Percentiles rank a stretch among this genome's conserved stretches.
These are phyloP conservation scores for Aspergillus vadensis DNA, from an alignment of 2,329 filamentous ascomycete genomes.

Conservation along the genomic window DNA sequence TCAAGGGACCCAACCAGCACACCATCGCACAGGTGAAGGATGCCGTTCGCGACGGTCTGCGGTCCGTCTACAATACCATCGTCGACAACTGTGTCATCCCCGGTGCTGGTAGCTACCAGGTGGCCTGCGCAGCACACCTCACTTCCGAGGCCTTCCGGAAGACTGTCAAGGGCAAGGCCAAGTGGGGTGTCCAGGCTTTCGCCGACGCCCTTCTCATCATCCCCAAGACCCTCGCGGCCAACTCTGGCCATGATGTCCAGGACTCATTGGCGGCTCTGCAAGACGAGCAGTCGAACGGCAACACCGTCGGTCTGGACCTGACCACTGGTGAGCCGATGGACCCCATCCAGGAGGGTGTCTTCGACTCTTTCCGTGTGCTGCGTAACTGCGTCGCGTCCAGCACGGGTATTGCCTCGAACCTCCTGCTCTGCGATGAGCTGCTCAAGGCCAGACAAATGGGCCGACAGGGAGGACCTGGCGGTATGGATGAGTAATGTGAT, in stretches of 20 bases:
- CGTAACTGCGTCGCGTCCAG: slow-evolving; percentile 92
- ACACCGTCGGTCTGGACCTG: slow-evolving; percentile 83
- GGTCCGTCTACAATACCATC: slow-evolving; percentile 99
- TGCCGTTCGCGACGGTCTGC: slow-evolving; percentile 88
- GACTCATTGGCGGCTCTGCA: slow-evolving; percentile 85
- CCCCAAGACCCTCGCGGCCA: slow-evolving; percentile 94
- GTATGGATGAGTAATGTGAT: slow-evolving; percentile 44
- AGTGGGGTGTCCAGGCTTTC: slow-evolving; percentile 93
- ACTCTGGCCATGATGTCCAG: slow-evolving; percentile 94
- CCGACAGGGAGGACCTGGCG: slow-evolving; percentile 44
- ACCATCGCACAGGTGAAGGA: slow-evolving; percentile 97
- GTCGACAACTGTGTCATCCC: slow-evolving; percentile 96
- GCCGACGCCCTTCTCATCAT: slow-evolving; percentile 93
- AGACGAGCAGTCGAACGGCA: slow-evolving; percentile 81
- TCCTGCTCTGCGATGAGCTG: slow-evolving; percentile 94
- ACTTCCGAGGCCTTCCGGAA: slow-evolving; percentile 84
- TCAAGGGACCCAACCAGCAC: slow-evolving; percentile 96
- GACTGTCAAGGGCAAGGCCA: slow-evolving; percentile 95
- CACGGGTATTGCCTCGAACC: slow-evolving; percentile 91
- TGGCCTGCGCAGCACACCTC: slow-evolving; percentile 85
- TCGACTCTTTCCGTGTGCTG: slow-evolving; percentile 92
- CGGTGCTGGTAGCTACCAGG: slow-evolving; percentile 92
- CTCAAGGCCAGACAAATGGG: slow-evolving; percentile 97
- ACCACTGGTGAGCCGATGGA: slow-evolving; percentile 92
- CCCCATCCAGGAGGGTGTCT: slow-evolving; percentile 86